These are phyloP conservation scores for Metschnikowia aberdeeniae DNA, from an alignment of 805 yeast species.

Conservation along the genomic window DNA sequence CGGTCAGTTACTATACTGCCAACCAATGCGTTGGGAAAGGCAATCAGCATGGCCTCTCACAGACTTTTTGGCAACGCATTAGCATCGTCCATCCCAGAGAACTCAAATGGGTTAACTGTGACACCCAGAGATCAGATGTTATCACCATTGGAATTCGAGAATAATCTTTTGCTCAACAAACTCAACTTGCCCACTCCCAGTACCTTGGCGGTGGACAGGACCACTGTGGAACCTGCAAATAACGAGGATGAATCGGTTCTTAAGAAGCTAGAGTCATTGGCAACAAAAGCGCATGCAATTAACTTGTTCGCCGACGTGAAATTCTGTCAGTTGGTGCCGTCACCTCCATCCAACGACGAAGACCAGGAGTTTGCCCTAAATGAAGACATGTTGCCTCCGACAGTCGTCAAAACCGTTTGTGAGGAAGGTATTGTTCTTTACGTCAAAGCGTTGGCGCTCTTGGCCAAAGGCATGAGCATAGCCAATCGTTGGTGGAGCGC, in stretches of 20 bases:
- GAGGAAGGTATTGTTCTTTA: slow-evolving; percentile 86
- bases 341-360: slow-evolving; percentile 51
- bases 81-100: slow-evolving; percentile 12
- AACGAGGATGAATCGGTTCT: slow-evolving; percentile 34
- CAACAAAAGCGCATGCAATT: slow-evolving; percentile 89
- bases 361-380: slow-evolving; percentile 36
- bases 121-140: slow-evolving; percentile 5
- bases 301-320: slow-evolving; percentile 88
- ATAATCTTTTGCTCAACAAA: slow-evolving; percentile 33
- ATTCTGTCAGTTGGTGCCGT: slow-evolving; percentile 77
- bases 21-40: slow-evolving; percentile 83
- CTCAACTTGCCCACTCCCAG: slow-evolving; percentile 28
- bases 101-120: slow-evolving; percentile 1
- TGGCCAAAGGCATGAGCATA: slow-evolving; percentile 80
- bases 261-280: slow-evolving; percentile 60
- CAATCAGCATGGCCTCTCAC: slow-evolving; percentile 82
- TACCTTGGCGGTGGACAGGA: slow-evolving; percentile 20
- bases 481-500: slow-evolving; percentile 90
- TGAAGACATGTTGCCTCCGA: slow-evolving; percentile 50
- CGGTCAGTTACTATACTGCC: slow-evolving; percentile 72
- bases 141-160: slow-evolving; percentile 23
- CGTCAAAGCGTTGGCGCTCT: slow-evolving; percentile 74
- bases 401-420: slow-evolving; percentile 55
- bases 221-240: slow-evolving; percentile 13
- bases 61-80: slow-evolving; percentile 62